Evolutionary conservation across 257 asterid genomes (phyloP).

Genomic region (Mentha longifolia): DNA sequence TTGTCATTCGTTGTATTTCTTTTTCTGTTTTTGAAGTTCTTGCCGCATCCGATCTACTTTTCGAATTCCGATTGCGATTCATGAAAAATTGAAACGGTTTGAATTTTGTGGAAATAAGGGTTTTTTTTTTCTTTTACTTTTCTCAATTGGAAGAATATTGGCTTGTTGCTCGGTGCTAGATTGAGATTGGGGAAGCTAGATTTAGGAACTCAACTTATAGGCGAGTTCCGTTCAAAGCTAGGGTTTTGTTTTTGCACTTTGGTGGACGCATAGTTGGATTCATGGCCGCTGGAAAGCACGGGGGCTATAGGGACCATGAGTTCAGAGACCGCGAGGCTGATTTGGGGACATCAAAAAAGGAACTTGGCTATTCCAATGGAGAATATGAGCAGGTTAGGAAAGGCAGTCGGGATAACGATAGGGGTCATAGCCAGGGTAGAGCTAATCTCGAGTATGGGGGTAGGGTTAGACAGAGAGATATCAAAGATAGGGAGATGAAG

Average conservation of each 20-base stretch:
- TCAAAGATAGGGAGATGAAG: constrained; percentile 52
- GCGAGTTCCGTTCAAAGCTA: constrained; percentile 7
- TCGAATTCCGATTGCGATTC: constrained; percentile 7
- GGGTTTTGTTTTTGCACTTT: constrained; percentile 31
- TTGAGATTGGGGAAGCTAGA: constrained; percentile 30
- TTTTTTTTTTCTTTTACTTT: neutral
- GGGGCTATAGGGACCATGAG: constrained; percentile 66
- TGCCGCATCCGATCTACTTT: constrained; percentile 23
- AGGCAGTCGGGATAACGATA: constrained; percentile 46
- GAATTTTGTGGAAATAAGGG: constrained; percentile 20
- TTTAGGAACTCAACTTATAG: constrained; percentile 7
- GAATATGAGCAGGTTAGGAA: constrained; percentile 55
- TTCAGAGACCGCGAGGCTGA: constrained; percentile 63
- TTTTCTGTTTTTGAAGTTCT: constrained; percentile 5
- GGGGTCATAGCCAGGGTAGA: constrained; percentile 38
- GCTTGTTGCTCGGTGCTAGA: constrained; percentile 5
- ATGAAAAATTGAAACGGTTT: neutral
- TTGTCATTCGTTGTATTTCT: neutral
- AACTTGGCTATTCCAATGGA: constrained; percentile 47
- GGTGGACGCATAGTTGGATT: constrained; percentile 4
- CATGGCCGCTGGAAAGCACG: constrained; percentile 87
- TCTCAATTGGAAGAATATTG: neutral
- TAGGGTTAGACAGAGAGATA: constrained; percentile 62
- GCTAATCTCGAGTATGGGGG: constrained; percentile 36
- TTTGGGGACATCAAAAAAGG: constrained; percentile 52